Evolutionary conservation across 805 yeast species (phyloP).

Genomic region (Lipomyces sp.): DNA sequence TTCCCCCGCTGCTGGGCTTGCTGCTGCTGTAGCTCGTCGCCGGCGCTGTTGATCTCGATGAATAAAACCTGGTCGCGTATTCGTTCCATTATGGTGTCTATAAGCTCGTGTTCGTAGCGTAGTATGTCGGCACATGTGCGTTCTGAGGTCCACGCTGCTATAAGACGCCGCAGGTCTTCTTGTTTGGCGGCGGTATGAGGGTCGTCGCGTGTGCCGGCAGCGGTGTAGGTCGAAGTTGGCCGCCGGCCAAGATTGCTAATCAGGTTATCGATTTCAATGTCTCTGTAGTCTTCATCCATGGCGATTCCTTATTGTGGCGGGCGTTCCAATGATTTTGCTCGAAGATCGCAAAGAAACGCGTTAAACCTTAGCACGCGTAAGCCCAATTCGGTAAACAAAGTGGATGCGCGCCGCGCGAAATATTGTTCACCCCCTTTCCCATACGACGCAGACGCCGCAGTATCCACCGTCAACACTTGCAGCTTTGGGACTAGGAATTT

Average conservation of each 20-base stretch:
- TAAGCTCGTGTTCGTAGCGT: constrained; percentile 60
- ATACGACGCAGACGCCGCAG: too few relatives aligned
- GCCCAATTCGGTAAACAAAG: too few relatives aligned
- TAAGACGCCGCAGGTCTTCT: constrained; percentile 44
- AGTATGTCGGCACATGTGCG: constrained; percentile 84
- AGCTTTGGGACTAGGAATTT: too few relatives aligned
- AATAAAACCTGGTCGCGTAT: constrained; percentile 62
- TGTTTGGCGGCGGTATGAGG: background rate
- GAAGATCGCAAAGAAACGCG: too few relatives aligned
- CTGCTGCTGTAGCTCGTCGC: too few relatives aligned
- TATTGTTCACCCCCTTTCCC: too few relatives aligned
- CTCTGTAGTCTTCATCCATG: constrained; percentile 5
- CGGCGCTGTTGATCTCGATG: constrained; percentile 75
- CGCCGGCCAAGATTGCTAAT: constrained; percentile 29
- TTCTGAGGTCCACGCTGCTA: constrained; percentile 76
- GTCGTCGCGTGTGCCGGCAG: background rate
- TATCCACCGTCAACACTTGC: too few relatives aligned
- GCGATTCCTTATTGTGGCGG: background rate
- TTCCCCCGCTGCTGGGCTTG: too few relatives aligned
- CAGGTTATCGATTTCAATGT: constrained; percentile 32
- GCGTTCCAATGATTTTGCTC: too few relatives aligned
- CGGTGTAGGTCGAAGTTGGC: background rate
- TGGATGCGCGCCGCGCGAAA: too few relatives aligned
- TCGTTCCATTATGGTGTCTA: constrained; percentile 56
- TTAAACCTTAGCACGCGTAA: too few relatives aligned